These are phyloP conservation scores for Sonneratia alba DNA, from an alignment of 345 rosid genomes.

Conservation along the genomic window DNA sequence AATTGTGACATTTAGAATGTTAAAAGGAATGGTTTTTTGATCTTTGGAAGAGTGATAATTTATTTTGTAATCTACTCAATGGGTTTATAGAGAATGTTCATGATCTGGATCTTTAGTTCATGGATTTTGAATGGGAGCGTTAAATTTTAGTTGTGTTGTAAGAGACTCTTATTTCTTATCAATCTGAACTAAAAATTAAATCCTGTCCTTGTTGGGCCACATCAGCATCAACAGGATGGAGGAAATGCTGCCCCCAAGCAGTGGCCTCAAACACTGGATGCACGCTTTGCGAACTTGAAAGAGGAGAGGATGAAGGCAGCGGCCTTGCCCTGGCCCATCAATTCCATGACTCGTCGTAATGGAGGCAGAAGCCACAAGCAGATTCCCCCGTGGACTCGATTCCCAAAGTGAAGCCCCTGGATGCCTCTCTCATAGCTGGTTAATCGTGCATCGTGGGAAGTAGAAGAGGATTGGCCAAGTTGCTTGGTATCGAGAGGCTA, in stretches of 20 bases:
- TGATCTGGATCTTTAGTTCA: neutral
- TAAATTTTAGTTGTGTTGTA: neutral
- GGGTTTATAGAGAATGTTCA: neutral
- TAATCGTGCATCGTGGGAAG: neutral
- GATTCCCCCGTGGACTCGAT: slow-evolving; percentile 46
- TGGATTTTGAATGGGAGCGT: neutral
- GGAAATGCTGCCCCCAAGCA: slow-evolving; percentile 31
- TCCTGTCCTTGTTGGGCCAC: slow-evolving; percentile 5
- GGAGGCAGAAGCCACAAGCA: slow-evolving; percentile 16
- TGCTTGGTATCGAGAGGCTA: neutral
- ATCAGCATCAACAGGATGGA: slow-evolving; percentile 21
- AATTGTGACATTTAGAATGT: neutral
- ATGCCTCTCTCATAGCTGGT: neutral
- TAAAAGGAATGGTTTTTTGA: neutral
- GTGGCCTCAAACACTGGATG: slow-evolving; percentile 69
- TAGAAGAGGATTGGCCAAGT: neutral
- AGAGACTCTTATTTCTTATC: neutral
- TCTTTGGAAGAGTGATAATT: neutral
- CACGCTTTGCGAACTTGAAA: slow-evolving; percentile 74
- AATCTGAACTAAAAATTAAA: neutral
- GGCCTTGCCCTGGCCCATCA: slow-evolving; percentile 21
- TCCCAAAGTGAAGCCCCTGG: slow-evolving; percentile 7
- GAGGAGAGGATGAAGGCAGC: slow-evolving; percentile 50
- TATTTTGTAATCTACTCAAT: neutral
- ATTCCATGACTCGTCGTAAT: slow-evolving; percentile 9